These are phyloP conservation scores for Gaeumannomyces tritici DNA, from an alignment of 2,329 filamentous ascomycete genomes.

Conservation along the genomic window DNA sequence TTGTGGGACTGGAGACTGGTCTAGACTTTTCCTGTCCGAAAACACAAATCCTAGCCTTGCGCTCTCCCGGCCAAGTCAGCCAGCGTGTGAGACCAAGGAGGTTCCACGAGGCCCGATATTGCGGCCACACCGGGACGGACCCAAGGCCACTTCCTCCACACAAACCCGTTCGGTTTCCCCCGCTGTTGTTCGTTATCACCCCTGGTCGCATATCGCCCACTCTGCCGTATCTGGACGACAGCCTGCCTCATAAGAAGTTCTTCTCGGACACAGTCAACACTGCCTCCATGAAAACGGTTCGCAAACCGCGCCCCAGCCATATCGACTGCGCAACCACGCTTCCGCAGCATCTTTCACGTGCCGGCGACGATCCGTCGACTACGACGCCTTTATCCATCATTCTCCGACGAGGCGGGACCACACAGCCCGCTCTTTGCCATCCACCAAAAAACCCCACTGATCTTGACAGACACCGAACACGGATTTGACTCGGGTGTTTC, in stretches of 20 bases:
- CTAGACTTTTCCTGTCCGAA: no score
- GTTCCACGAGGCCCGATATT: conserved; percentile 1
- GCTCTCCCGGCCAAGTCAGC: no score
- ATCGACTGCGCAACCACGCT: not conserved
- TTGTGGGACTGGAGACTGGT: no score
- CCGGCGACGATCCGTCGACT: not conserved
- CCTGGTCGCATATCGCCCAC: no score
- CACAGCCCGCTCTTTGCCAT: no score
- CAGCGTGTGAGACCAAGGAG: not conserved
- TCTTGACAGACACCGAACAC: no score
- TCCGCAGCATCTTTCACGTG: not conserved
- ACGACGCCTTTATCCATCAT: not conserved
- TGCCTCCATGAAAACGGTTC: conserved; percentile 13
- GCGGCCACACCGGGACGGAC: not conserved
- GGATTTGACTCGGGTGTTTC: no score
- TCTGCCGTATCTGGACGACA: not conserved
- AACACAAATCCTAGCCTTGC: no score
- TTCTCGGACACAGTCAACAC: not conserved
- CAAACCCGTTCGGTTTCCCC: not conserved
- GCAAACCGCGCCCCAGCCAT: conserved; percentile 11
- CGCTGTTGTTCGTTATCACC: not conserved
- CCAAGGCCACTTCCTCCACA: not conserved
- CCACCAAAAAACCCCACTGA: no score
- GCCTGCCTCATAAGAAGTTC: not conserved
- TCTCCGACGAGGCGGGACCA: not conserved